Percentiles rank a stretch among this genome's conserved stretches.
These are phyloP conservation scores for Heliamphora pulchella DNA, from an alignment of 179 eudicot genomes.

Conservation along the genomic window DNA sequence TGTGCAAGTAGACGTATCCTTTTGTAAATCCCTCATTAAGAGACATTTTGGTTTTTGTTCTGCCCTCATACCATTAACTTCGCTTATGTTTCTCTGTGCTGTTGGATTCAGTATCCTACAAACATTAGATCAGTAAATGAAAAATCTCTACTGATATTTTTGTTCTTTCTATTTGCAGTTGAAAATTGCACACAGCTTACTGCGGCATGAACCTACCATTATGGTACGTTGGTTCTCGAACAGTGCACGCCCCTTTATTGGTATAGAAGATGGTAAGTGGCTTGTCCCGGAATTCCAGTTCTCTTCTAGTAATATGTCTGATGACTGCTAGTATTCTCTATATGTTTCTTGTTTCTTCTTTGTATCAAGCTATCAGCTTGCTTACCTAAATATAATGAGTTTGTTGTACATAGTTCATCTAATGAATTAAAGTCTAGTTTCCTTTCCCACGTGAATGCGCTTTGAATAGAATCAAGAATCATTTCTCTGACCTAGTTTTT, in stretches of 20 bases:
- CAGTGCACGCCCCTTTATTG: slow-evolving; percentile 26
- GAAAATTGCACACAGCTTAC: slow-evolving; percentile 30
- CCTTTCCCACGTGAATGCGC: neutral
- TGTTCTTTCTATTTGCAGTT: slow-evolving; percentile 34
- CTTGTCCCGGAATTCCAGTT: neutral
- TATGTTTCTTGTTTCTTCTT: neutral
- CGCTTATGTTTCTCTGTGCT: neutral
- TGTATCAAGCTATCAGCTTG: neutral
- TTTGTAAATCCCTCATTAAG: too few relatives aligned
- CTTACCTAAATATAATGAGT: neutral
- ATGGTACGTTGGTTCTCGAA: slow-evolving; percentile 49
- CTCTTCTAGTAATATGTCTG: neutral
- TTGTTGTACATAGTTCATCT: neutral
- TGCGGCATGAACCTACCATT: slow-evolving; percentile 38
- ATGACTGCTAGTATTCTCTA: neutral
- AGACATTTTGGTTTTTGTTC: too few relatives aligned
- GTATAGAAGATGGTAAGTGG: slow-evolving; percentile 38
- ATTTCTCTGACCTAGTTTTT: neutral
- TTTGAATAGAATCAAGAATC: neutral
- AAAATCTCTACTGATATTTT: neutral
- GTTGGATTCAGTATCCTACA: neutral
- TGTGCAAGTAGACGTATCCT: too few relatives aligned
- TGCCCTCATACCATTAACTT: too few relatives aligned
- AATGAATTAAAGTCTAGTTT: neutral
- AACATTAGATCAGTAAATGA: neutral